Base-by-base conservation (phyloP, 164 flowering plant genomes). In the Stephania cephalantha region DNA sequence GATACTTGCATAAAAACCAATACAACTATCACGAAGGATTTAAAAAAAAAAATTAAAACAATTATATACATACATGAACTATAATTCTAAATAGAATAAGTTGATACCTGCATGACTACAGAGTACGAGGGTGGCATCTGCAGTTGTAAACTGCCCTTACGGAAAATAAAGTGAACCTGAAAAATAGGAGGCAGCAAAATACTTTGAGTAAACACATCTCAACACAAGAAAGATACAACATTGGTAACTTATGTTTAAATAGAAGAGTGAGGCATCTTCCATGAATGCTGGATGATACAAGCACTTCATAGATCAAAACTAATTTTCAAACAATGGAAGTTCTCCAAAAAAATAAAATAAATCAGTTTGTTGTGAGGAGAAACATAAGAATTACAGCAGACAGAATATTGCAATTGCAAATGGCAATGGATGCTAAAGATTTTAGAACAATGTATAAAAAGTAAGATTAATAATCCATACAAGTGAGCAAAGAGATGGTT, bases 101-200 rank as follows among this genome's bases (percentile, higher is more conserved):
- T 69, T 7, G 17, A 17, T 85, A 93, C 98, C 92, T 93, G 98
- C 73, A 91, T 91, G 72, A 86, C 86, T 29, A 82, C 13, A 53
- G 97, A 91, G 79, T 88, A 93, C 10, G 83, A 73, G 3, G 92
- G 90, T n/a, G 97, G 98, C 97, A 93, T 90, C 58, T 84, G 83
- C 77, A 93, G 89, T 64, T 78, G 75, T 35, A 84, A 76, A 64
- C 70, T 75, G 10, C 85, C 86, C 81, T 87, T 91, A 45, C 68
- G 67, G 73, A 93, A 91, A 22, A 89, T 87, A 79, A 88, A 91
- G 7, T 76, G 87, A 68, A 88, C 95, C 98, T 93, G 86, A 66
- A 84, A 74, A 73, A 52, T 0, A 50, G 73, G 15, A 7, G 30
- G 63, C 9, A 76, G 35, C 17, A 48, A 20, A 46, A 46, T 25